Percentiles rank a stretch among this genome's conserved stretches.
Evolutionary conservation across 2,329 filamentous ascomycete species (phyloP).

Genomic region (Drechslerella coelobrocha): DNA sequence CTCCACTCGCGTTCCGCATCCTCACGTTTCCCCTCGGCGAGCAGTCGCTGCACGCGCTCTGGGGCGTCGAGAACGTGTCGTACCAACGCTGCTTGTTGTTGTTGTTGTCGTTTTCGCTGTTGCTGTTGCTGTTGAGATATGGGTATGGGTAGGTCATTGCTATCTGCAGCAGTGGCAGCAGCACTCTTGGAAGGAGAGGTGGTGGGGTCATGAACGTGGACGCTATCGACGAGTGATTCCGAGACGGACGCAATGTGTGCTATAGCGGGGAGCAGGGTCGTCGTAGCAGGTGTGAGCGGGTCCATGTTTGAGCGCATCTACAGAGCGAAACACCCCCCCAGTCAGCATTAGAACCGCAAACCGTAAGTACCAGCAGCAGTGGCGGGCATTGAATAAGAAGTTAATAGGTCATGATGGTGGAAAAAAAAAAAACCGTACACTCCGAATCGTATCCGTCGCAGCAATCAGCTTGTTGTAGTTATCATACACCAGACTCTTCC

Average conservation of each 20-base stretch:
- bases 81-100: slow-evolving; percentile 65
- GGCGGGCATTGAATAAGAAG: neutral
- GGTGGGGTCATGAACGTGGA: slow-evolving; percentile 62
- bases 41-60: slow-evolving; percentile 65
- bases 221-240: slow-evolving; percentile 60
- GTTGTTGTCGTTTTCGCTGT: no score
- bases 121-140: no score
- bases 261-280: slow-evolving; percentile 75
- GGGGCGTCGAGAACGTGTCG: slow-evolving; percentile 69
- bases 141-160: no score
- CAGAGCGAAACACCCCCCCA: no score
- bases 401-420: slow-evolving; percentile 29
- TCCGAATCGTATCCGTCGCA: slow-evolving; percentile 94
- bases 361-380: neutral
- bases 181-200: slow-evolving; percentile 57
- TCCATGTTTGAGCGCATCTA: slow-evolving; percentile 83
- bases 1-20: slow-evolving; percentile 69
- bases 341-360: neutral
- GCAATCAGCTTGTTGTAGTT: slow-evolving; percentile 97
- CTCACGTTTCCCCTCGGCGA: slow-evolving; percentile 67
- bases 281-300: slow-evolving; percentile 74
- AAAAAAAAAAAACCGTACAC: slow-evolving; percentile 60
- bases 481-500: slow-evolving; percentile 96
- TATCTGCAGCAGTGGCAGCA: no score
- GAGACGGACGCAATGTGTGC: slow-evolving; percentile 69